Percentiles rank a stretch among this genome's conserved stretches.
Evolutionary conservation across 352 stramenopile genomes (phyloP).

Genomic region (Phytophthora nicotianae): DNA sequence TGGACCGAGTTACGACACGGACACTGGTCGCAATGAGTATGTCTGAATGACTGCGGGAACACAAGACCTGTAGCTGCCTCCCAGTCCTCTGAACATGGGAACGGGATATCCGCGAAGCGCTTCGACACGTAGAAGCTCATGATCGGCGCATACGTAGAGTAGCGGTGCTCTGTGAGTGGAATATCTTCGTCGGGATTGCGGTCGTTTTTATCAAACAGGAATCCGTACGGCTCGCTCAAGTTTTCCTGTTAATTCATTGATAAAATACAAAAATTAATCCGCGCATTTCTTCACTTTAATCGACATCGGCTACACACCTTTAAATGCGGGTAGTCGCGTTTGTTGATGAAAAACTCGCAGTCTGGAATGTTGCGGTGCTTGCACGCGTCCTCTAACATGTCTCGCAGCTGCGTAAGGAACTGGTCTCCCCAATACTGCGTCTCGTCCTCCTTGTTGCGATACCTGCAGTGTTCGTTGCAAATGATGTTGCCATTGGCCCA

Average conservation of each 20-base stretch:
- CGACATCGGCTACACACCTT: conserved; percentile 74
- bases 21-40: conserved; percentile 84
- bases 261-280: conserved; percentile 12
- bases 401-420: conserved; percentile 95
- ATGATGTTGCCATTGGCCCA: conserved; percentile 99
- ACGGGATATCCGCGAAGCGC: conserved; percentile 97
- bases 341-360: conserved; percentile 99
- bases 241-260: conserved; percentile 76
- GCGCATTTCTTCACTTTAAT: background rate
- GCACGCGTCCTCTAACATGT: conserved; percentile 98
- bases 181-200: conserved; percentile 94
- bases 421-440: conserved; percentile 98
- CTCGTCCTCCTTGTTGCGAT: conserved; percentile 88
- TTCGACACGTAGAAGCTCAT: conserved; percentile 97
- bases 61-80: conserved; percentile 91
- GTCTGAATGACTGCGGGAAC: conserved; percentile 92
- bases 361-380: conserved; percentile 94
- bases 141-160: conserved; percentile 96
- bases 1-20: conserved; percentile 62
- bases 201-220: conserved; percentile 98
- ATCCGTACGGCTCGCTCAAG: conserved; percentile 96
- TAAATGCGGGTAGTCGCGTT: conserved; percentile 98
- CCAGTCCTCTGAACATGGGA: conserved; percentile 97
- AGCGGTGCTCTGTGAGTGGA: conserved; percentile 89
- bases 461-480: conserved; percentile 95